phyloP scores from a whole-genome alignment of 352 stramenopile species.

The Hyaloperonospora arabidopsidis region DNA sequence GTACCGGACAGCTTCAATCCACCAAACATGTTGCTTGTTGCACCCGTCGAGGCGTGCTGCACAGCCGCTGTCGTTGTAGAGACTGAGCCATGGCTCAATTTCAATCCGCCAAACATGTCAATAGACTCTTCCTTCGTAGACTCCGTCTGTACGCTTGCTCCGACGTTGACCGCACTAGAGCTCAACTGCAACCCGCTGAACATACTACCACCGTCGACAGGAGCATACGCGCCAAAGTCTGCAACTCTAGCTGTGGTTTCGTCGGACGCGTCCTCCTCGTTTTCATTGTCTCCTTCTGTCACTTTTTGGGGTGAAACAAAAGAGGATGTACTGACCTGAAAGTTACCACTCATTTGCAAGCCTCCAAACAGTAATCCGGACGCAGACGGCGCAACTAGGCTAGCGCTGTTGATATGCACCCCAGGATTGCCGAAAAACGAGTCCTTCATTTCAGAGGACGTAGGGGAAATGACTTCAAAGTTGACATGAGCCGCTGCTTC shows the following conservation, averaged over 20 bases:
- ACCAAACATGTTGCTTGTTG: constrained; percentile 15
- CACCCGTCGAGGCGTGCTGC: constrained; percentile 4
- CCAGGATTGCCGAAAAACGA: constrained; percentile 41
- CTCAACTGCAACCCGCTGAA: constrained; percentile 23
- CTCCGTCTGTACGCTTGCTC: background rate
- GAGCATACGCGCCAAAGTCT: constrained; percentile 3
- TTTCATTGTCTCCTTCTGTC: constrained; percentile 6
- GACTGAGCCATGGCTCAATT: constrained; percentile 12
- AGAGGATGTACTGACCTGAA: constrained; percentile 21
- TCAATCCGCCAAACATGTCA: constrained; percentile 21
- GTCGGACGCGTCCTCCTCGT: background rate
- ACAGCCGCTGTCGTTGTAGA: background rate
- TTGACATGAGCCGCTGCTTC: constrained; percentile 9
- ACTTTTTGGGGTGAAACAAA: constrained; percentile 11
- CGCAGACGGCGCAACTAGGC: constrained; percentile 18
- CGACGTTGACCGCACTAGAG: constrained; percentile 9
- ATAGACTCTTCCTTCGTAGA: background rate
- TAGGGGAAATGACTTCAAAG: constrained; percentile 27
- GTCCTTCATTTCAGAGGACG: constrained; percentile 37
- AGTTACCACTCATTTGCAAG: constrained; percentile 36
- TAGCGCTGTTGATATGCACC: constrained; percentile 6
- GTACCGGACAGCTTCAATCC: constrained; percentile 16
- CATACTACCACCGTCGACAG: constrained; percentile 13
- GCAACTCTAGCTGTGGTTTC: background rate
- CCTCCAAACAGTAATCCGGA: constrained; percentile 36